Percentiles rank a stretch among this genome's conserved stretches.
Evolutionary conservation across 306 rosid species (phyloP).

Genomic region (Quercus suber): DNA sequence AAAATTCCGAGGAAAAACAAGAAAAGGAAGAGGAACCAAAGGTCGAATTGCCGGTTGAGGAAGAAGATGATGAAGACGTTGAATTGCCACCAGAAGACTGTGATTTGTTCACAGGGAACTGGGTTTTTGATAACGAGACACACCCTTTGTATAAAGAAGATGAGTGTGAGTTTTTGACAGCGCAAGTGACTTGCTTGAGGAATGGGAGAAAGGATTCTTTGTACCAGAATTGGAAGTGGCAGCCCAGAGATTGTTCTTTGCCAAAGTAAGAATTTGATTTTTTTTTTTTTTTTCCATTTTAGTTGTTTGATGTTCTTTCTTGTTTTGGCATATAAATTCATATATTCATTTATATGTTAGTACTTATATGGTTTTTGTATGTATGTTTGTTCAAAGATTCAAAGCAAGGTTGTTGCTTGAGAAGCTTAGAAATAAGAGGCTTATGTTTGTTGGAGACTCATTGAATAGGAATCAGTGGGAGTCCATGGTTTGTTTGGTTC

Average conservation of each 20-base stretch:
- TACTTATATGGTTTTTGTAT: not conserved
- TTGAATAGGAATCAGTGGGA: constrained; percentile 98
- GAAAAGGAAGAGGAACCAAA: constrained; percentile 38
- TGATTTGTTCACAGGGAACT: constrained; percentile 74
- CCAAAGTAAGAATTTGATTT: constrained; percentile 50
- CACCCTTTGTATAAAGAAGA: constrained; percentile 91
- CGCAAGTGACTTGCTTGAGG: constrained; percentile 87
- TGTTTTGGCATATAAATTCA: not conserved
- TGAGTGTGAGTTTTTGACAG: constrained; percentile 72
- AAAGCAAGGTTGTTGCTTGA: constrained; percentile 76
- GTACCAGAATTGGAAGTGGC: constrained; percentile 96
- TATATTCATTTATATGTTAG: not conserved
- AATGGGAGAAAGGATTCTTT: constrained; percentile 81
- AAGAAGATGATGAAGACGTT: constrained; percentile 41
- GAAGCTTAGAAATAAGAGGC: constrained; percentile 90
- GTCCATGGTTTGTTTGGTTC: constrained; percentile 91
- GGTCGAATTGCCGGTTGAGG: constrained; percentile 34
- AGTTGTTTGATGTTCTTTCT: not conserved
- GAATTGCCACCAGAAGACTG: constrained; percentile 82
- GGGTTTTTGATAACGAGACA: constrained; percentile 77
- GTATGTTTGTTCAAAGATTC: constrained; percentile 41
- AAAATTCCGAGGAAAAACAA: constrained; percentile 40
- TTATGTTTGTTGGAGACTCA: constrained; percentile 98
- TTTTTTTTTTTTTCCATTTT: not conserved
- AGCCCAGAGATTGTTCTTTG: constrained; percentile 83